A percentile compares a stretch with the other conserved stretches of the same genome.
These are phyloP conservation scores for Noccaea bulbosa DNA, from an alignment of 345 rosid genomes.

Conservation along the genomic window DNA sequence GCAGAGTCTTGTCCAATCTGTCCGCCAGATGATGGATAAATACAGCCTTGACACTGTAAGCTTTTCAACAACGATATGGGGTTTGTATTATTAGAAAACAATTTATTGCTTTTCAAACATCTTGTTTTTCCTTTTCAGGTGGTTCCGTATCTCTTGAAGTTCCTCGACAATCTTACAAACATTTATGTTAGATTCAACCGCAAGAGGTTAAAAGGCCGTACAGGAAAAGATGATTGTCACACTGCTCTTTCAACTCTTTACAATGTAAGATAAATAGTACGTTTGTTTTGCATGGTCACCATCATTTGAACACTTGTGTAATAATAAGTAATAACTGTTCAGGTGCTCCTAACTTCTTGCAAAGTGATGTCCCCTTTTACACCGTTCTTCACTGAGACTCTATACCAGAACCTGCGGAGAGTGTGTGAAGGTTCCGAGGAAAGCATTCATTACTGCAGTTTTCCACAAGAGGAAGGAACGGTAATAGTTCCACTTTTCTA, in stretches of 20 bases:
- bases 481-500: constrained; percentile 47
- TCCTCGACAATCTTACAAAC: constrained; percentile 95
- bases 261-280: constrained; percentile 60
- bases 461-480: constrained; percentile 84
- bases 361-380: constrained; percentile 98
- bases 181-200: constrained; percentile 97
- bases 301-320: background rate
- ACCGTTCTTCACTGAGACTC: constrained; percentile 95
- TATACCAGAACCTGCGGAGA: constrained; percentile 94
- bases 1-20: constrained; percentile 94
- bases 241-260: constrained; percentile 89
- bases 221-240: constrained; percentile 86
- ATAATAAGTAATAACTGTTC: constrained; percentile 33
- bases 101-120: background rate
- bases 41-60: constrained; percentile 95
- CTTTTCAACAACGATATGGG: constrained; percentile 18
- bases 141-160: constrained; percentile 91
- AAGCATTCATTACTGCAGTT: constrained; percentile 84
- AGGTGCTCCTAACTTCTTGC: constrained; percentile 96
- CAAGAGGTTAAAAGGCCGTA: constrained; percentile 95
- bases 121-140: constrained; percentile 53
- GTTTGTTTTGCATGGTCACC: constrained; percentile 22
- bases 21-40: constrained; percentile 84
- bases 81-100: background rate
- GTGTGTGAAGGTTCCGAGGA: constrained; percentile 72